A percentile compares a stretch with the other conserved stretches of the same genome.
Evolutionary conservation across 2,329 filamentous ascomycete species (phyloP).

Genomic region (Xylaria sp.): DNA sequence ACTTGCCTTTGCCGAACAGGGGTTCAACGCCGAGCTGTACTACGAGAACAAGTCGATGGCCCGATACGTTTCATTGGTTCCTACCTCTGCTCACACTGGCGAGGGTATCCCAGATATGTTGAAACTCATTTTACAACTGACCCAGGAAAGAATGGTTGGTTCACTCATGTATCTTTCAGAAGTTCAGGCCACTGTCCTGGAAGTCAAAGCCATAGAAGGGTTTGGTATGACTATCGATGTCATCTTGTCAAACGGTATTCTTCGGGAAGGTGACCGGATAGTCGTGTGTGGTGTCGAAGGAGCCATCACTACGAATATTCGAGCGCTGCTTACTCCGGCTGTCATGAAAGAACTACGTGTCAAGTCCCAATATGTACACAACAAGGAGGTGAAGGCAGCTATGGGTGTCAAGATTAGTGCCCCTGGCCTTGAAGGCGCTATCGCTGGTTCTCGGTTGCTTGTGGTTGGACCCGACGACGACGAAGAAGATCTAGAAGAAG

Average conservation of each 20-base stretch:
- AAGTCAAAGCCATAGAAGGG: constrained; percentile 99
- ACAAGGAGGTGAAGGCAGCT: constrained; percentile 98
- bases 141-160: constrained; percentile 96
- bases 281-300: constrained; percentile 97
- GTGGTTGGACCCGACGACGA: constrained; percentile 96
- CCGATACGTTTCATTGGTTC: constrained; percentile 92
- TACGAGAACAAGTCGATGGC: constrained; percentile 99
- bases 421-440: constrained; percentile 93
- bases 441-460: constrained; percentile 93
- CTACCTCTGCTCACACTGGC: constrained; percentile 97
- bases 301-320: constrained; percentile 92
- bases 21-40: constrained; percentile 97
- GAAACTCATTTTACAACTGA: constrained; percentile 90
- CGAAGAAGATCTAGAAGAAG: constrained; percentile 94
- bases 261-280: constrained; percentile 93
- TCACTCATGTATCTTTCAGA: constrained; percentile 98
- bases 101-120: constrained; percentile 99
- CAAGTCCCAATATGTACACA: constrained; percentile 97
- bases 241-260: constrained; percentile 92
- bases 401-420: constrained; percentile 99
- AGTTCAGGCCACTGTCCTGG: constrained; percentile 95
- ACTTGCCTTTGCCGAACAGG: constrained; percentile 92
- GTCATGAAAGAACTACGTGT: constrained; percentile 93
- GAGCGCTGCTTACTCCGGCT: constrained; percentile 91
- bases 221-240: constrained; percentile 99